phyloP scores from a whole-genome alignment of 2,329 filamentous ascomycete species.

The Fusarium sp. region DNA sequence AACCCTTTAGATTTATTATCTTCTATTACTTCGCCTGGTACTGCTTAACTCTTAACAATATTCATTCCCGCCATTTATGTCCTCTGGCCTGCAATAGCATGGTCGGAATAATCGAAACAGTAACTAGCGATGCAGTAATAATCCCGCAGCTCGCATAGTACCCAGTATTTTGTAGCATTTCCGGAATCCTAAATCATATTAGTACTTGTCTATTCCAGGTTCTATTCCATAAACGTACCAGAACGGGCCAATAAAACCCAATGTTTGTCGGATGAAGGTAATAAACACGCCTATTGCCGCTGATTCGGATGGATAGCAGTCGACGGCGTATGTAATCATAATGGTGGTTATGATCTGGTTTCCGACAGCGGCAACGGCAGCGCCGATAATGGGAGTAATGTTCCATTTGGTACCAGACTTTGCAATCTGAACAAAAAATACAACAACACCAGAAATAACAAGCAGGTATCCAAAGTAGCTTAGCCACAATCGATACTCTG shows the following conservation, averaged over 20 bases:
- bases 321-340: constrained; percentile 68
- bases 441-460: constrained; percentile 60
- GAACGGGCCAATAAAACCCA: constrained; percentile 58
- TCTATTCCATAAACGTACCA: constrained; percentile 4
- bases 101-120: too few species aligned
- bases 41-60: too few species aligned
- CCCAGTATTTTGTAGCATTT: too few species aligned
- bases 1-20: too few species aligned
- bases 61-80: too few species aligned
- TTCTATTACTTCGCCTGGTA: too few species aligned
- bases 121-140: too few species aligned
- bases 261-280: constrained; percentile 64
- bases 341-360: constrained; percentile 71
- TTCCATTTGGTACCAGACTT: constrained; percentile 58
- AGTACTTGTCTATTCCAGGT: too few species aligned
- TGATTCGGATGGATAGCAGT: constrained; percentile 63
- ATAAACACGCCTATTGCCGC: constrained; percentile 67
- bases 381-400: constrained; percentile 65
- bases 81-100: too few species aligned
- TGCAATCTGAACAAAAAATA: constrained; percentile 63
- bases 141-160: too few species aligned
- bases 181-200: too few species aligned
- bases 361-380: constrained; percentile 61
- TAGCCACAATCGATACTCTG: constrained; percentile 67
- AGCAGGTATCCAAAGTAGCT: constrained; percentile 63